Percentiles rank a stretch among this genome's conserved stretches.
Conservation (phyloP, 1,139 yeast genomes). For the Casaregolazyma suthepensis region DNA sequence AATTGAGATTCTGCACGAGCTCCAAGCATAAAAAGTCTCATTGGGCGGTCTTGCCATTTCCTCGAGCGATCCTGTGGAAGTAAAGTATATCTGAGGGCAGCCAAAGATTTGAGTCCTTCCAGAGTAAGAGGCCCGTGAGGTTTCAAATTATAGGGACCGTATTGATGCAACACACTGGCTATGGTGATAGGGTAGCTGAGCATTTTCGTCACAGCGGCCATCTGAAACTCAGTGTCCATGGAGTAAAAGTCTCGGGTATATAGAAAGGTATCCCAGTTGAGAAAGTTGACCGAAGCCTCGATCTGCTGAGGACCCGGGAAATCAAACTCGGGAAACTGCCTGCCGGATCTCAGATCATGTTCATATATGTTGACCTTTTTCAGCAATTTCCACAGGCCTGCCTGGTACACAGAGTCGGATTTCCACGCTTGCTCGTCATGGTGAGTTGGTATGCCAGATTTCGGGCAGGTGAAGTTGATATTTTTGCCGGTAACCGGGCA, state of each 20-base stretch:
- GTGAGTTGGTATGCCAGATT: conserved; percentile 94
- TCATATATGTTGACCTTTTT: conserved; percentile 87
- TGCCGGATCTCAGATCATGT: conserved; percentile 89
- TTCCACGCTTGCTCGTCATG: conserved; percentile 89
- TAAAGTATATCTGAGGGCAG: conserved; percentile 84
- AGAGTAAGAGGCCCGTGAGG: conserved; percentile 85
- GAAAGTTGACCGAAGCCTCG: conserved; percentile 72
- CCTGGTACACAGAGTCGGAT: conserved; percentile 66
- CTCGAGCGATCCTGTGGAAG: conserved; percentile 61
- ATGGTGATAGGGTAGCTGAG: conserved; percentile 89
- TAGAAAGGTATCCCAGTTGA: conserved; percentile 87
- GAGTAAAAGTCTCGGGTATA: conserved; percentile 91
- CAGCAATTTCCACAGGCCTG: conserved; percentile 62
- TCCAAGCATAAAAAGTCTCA: conserved; percentile 83
- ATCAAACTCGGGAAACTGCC: conserved; percentile 91
- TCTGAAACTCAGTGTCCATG: conserved; percentile 93
- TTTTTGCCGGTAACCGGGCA: conserved; percentile 86
- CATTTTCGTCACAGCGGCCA: conserved; percentile 93
- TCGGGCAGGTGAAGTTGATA: conserved; percentile 83
- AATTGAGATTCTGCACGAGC: conserved; percentile 91
- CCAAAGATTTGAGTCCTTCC: conserved; percentile 88
- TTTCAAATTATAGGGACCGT: conserved; percentile 71
- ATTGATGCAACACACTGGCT: conserved; percentile 75
- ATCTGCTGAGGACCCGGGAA: conserved; percentile 78
- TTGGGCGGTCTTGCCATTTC: conserved; percentile 72